These are phyloP conservation scores for Saraca asoca DNA, from an alignment of 331 rosid genomes.

Conservation along the genomic window DNA sequence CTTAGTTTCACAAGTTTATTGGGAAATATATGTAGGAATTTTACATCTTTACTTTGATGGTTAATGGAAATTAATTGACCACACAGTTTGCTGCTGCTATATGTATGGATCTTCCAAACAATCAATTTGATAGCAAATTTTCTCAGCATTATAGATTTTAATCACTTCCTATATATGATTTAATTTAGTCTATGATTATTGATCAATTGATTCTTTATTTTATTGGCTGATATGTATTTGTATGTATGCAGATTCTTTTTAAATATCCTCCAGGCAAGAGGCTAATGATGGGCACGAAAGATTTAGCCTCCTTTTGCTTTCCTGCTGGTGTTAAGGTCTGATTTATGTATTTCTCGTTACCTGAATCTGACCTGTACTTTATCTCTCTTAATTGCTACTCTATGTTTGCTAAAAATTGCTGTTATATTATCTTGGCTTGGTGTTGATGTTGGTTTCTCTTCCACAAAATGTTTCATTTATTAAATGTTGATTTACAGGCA, in stretches of 20 bases:
- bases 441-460: constrained; percentile 6
- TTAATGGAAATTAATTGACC: constrained; percentile 20
- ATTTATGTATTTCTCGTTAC: constrained; percentile 20
- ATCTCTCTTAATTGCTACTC: constrained; percentile 4
- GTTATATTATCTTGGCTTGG: not conserved
- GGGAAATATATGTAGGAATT: constrained; percentile 13
- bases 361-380: not conserved
- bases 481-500: constrained; percentile 63
- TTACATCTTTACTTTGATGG: constrained; percentile 22
- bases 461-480: constrained; percentile 36
- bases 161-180: constrained; percentile 13
- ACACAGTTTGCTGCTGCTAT: constrained; percentile 15
- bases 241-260: constrained; percentile 67
- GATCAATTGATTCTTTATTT: constrained; percentile 22
- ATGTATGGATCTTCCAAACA: constrained; percentile 8
- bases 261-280: constrained; percentile 84
- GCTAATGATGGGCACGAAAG: constrained; percentile 65
- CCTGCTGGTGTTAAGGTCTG: constrained; percentile 86
- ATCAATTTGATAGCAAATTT: constrained; percentile 17
- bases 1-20: constrained; percentile 1
- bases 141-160: constrained; percentile 7
- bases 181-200: constrained; percentile 14
- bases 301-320: constrained; percentile 84
- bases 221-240: constrained; percentile 23
- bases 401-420: constrained; percentile 7